phyloP scores from a whole-genome alignment of 805 yeast species.

The Starmerella apis region DNA sequence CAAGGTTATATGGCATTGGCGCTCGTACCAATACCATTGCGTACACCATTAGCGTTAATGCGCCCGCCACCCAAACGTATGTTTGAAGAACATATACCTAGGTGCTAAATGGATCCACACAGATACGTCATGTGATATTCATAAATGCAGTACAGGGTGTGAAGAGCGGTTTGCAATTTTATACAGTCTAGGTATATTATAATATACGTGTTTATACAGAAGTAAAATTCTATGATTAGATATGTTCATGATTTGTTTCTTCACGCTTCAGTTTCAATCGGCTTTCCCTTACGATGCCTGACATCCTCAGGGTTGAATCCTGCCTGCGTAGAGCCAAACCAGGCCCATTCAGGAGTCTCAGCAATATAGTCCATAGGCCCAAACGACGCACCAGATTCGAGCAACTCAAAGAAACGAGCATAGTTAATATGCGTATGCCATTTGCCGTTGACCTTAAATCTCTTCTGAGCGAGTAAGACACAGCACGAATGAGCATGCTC shows the following conservation, averaged over 20 bases:
- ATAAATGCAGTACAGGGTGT: too few relatives aligned
- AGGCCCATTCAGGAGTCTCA: constrained; percentile 84
- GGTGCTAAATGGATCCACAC: not conserved
- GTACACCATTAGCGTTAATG: not conserved
- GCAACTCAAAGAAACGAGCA: constrained; percentile 57
- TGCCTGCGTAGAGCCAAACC: constrained; percentile 72
- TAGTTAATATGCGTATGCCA: constrained; percentile 92
- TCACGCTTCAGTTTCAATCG: constrained; percentile 26
- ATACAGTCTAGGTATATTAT: too few relatives aligned
- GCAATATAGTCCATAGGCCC: constrained; percentile 69
- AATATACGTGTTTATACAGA: too few relatives aligned
- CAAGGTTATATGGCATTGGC: not conserved
- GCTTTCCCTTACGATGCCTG: constrained; percentile 37
- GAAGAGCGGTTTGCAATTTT: too few relatives aligned
- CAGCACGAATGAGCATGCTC: constrained; percentile 96
- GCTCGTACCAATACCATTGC: not conserved
- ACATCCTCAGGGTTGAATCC: constrained; percentile 84
- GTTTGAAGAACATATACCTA: not conserved
- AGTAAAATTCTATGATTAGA: too few relatives aligned
- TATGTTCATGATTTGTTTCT: too few relatives aligned
- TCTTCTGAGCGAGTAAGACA: constrained; percentile 65
- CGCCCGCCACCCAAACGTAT: not conserved
- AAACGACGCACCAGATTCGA: constrained; percentile 55
- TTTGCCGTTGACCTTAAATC: constrained; percentile 55
- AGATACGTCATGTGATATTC: not conserved